Conservation (phyloP, 1,284 basidiomycete species). For the Fomitopsis palustris region DNA sequence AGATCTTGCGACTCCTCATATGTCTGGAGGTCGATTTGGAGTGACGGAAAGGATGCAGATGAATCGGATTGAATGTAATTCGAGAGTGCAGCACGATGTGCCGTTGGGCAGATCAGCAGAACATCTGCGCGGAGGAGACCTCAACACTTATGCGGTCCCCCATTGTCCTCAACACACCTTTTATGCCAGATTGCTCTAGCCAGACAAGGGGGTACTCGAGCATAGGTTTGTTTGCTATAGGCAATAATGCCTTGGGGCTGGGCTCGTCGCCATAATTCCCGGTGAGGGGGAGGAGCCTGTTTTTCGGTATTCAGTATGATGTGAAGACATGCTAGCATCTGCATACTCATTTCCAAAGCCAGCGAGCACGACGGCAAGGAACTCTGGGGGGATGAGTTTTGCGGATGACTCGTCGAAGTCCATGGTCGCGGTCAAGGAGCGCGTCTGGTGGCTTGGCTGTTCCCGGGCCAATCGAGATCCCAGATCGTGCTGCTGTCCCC, state of each 20-base stretch:
- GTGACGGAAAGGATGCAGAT: constrained; percentile 50
- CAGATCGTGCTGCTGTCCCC: background rate
- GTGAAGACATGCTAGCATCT: background rate
- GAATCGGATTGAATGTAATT: constrained; percentile 77
- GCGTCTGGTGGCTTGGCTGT: background rate
- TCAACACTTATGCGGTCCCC: background rate
- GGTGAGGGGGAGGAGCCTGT: constrained; percentile 69
- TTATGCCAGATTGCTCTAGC: constrained; percentile 84
- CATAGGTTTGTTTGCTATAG: constrained; percentile 85
- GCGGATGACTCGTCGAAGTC: constrained; percentile 56
- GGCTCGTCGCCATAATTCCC: constrained; percentile 71
- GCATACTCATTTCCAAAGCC: constrained; percentile 86
- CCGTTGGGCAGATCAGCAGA: constrained; percentile 77
- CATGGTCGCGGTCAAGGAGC: constrained; percentile 39
- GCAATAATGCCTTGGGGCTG: constrained; percentile 81
- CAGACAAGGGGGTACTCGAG: constrained; percentile 83
- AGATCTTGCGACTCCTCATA: constrained; percentile 69
- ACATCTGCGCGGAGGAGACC: constrained; percentile 57
- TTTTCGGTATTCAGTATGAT: constrained; percentile 14
- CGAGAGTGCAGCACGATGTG: constrained; percentile 71
- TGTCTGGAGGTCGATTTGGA: constrained; percentile 71
- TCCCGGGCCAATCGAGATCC: background rate
- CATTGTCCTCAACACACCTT: constrained; percentile 56
- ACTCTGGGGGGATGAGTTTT: constrained; percentile 60
- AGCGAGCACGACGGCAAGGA: constrained; percentile 80